Evolutionary conservation across 495 filamentous ascomycete genomes (phyloP), one percentile per base, ranked within the genome.

Genomic region (Terfezia boudieri): DNA sequence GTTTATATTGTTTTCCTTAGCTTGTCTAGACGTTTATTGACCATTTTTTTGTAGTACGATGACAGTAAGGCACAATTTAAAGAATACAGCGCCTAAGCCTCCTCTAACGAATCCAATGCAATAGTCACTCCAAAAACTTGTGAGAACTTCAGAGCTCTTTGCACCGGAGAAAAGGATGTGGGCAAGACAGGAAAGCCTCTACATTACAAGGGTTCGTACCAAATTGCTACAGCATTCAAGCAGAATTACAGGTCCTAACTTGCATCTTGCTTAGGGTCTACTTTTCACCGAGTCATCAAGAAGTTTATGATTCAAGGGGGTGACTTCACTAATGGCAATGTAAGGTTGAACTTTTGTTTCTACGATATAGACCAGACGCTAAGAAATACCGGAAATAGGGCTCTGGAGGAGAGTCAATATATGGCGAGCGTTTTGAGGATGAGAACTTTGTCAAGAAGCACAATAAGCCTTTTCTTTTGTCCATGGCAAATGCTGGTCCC

Each of bases 271-370:
- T 6, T 17, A 67, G 66, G 82, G 64, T 89, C 83, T 54, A 66
- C 57, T 56, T 99, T 99, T 80, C 90, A 99, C 74, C 84, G 90
- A 56, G 79, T 99, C 61, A 99, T 99, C 73, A 93, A 93, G 69
- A 69, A 81, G 57, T 99, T 99, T 75, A 99, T 99, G 90, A 84
- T 95, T 68, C 90, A 99, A 71, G 90, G 90, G 63, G 90, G 90
- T 70, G 90, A 99, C 71, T 99, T 96, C 74, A 99, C 90, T 57
- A 80, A 77, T 57, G 79, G 80, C 67, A 89, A 99, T 67, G 85
- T 78, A 57, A 74, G 75, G 70, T 37, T 50, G 17, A 22, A 36
- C 51, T 14, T 41, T 37, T 9, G 14, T 20, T 41, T 55, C 55
- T 36, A 14, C 9, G 36, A 57, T 32, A 32, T 32, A 2, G 7